Conservation (phyloP, 352 stramenopile genomes). For the Phytopythium sindhum region DNA sequence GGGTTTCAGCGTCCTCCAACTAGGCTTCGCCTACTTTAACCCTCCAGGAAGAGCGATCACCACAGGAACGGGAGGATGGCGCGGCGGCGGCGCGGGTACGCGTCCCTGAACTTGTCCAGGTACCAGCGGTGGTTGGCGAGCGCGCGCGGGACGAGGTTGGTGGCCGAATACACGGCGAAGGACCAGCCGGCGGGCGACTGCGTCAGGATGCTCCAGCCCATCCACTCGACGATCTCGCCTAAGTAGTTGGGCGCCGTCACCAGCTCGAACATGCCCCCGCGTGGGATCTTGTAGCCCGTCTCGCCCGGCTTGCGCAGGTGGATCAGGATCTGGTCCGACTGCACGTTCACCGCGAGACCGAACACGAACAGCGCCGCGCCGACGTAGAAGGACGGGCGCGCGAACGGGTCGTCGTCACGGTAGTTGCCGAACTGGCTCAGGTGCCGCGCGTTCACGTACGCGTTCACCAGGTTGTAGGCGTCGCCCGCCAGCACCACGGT, state of each 20-base stretch:
- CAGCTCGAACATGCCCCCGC: slow-evolving; percentile 60
- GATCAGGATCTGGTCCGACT: slow-evolving; percentile 70
- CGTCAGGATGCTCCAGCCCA: slow-evolving; percentile 55
- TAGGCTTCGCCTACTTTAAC: no score
- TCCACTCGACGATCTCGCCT: slow-evolving; percentile 73
- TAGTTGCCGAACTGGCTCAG: slow-evolving; percentile 64
- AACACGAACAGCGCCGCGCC: slow-evolving; percentile 45
- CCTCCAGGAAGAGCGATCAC: slow-evolving; percentile 17
- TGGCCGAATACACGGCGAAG: slow-evolving; percentile 46
- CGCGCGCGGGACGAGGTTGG: slow-evolving; percentile 44
- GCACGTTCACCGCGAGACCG: slow-evolving; percentile 58
- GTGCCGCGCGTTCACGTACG: slow-evolving; percentile 67
- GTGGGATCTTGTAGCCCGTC: slow-evolving; percentile 54
- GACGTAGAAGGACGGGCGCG: slow-evolving; percentile 46
- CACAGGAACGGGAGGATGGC: slow-evolving; percentile 39
- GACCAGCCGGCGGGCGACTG: slow-evolving; percentile 49
- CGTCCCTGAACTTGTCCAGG: slow-evolving; percentile 47
- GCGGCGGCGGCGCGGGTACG: slow-evolving; percentile 31
- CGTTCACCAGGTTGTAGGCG: slow-evolving; percentile 72
- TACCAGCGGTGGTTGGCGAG: slow-evolving; percentile 57
- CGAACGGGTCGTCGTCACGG: slow-evolving; percentile 24
- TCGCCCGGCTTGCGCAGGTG: slow-evolving; percentile 54
- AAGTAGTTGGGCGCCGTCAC: slow-evolving; percentile 80
- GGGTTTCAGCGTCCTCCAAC: no score
- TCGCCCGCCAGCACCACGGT: slow-evolving; percentile 47